Evolutionary conservation across 2,329 filamentous ascomycete species (phyloP), one percentile per base, ranked within the genome.

Genomic region (Penicillium glabrum): DNA sequence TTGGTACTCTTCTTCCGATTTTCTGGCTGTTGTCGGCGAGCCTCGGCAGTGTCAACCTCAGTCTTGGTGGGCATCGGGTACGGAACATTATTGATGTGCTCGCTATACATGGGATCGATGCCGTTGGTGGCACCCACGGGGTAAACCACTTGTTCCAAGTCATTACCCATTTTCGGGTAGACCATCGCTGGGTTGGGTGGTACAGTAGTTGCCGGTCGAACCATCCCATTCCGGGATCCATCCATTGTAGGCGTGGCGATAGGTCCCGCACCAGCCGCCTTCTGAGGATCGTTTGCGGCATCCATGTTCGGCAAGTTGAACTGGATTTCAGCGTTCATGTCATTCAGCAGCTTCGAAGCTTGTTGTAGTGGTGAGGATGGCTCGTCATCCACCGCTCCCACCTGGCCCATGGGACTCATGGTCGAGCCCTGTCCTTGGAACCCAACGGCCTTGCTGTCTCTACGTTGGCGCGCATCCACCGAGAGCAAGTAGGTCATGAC

Each of bases 11-110:
- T 87, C 72, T 88, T 88, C 31, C 84, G 79, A 39, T 76, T 76
- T 46, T 84, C 83, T 44, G 76, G 68, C 37, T 76, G 75, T 60
- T 78, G 77, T 39, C 78, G 73, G 52, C 78, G 74, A 58, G 79
- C 62, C 58, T 84, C 80, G 46, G 75, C 63, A 14, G 77, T 63
- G 49, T 86, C 83, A 16, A 79, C 67, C 6, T 82, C 80, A 39
- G 66, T 65, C 64, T 89, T 91, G 3, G 89, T 82, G 16, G 85
- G 91, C 75, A 91, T 80, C 9, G 88, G 82, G 70, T 96, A 98
- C 0, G 93, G 91, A 54, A 97, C 96, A 71, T 96, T 96, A 77
- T 93, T 87, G 69, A 97, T 91, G 69, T 97, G 92, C 67, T 97
- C 93, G 65, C 90, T 89, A 70, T 93, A 93, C 82, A 96, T 95